phyloP scores from a whole-genome alignment of 2,329 filamentous ascomycete genomes.

The Colletotrichum siamense region DNA sequence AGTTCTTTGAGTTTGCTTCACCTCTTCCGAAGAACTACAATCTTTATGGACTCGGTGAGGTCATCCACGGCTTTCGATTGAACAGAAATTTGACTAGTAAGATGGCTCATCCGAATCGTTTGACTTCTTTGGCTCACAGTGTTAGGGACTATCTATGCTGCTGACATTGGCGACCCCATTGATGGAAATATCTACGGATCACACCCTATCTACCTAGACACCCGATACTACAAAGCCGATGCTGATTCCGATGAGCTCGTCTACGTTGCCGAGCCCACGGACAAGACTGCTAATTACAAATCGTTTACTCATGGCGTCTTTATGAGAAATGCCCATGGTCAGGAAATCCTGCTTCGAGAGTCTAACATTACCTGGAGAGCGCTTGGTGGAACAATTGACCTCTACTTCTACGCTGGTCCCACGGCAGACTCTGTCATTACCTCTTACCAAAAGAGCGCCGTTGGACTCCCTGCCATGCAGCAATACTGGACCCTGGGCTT shows the following conservation, averaged over 20 bases:
- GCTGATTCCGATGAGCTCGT: slow-evolving; percentile 49
- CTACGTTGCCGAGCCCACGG: slow-evolving; percentile 60
- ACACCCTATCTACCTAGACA: slow-evolving; percentile 83
- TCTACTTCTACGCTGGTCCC: slow-evolving; percentile 81
- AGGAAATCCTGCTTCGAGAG: slow-evolving; percentile 71
- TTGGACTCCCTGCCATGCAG: slow-evolving; percentile 78
- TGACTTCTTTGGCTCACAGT: neutral
- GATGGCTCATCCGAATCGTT: slow-evolving; percentile 6
- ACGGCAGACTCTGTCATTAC: slow-evolving; percentile 71
- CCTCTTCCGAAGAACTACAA: slow-evolving; percentile 74
- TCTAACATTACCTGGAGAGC: slow-evolving; percentile 74
- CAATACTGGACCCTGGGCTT: slow-evolving; percentile 84
- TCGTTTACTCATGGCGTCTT: slow-evolving; percentile 80
- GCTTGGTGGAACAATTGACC: slow-evolving; percentile 77
- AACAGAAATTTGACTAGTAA: slow-evolving; percentile 73
- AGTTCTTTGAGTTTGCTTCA: slow-evolving; percentile 77
- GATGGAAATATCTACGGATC: slow-evolving; percentile 76
- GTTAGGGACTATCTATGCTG: slow-evolving; percentile 59
- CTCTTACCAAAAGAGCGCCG: slow-evolving; percentile 70
- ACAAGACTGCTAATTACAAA: slow-evolving; percentile 53
- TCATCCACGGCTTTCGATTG: slow-evolving; percentile 74
- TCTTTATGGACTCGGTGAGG: slow-evolving; percentile 76
- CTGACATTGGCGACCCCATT: slow-evolving; percentile 70
- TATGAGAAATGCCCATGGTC: slow-evolving; percentile 76
- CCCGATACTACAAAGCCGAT: slow-evolving; percentile 71